phyloP scores from a whole-genome alignment of 495 filamentous ascomycete species.

The Lophiostoma macrostomum region DNA sequence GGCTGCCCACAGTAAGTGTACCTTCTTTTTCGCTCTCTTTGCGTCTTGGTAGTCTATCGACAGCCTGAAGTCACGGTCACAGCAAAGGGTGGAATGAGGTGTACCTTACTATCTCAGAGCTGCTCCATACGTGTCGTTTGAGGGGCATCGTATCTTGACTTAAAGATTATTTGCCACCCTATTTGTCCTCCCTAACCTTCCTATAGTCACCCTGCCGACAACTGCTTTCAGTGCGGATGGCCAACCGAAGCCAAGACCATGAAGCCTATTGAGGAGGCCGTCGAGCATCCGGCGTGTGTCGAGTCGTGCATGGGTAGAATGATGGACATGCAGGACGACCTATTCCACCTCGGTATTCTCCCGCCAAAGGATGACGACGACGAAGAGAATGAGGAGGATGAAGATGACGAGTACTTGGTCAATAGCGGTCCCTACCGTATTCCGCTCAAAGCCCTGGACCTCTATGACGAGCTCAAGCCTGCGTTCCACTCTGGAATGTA shows the following conservation, averaged over 20 bases:
- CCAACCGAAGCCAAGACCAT: not conserved
- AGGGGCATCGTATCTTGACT: too few species aligned
- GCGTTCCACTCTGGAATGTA: slow-evolving; percentile 5
- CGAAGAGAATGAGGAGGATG: not conserved
- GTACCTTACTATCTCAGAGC: too few species aligned
- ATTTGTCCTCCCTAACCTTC: too few species aligned
- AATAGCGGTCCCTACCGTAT: not conserved
- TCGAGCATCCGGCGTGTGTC: not conserved
- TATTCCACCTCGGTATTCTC: not conserved
- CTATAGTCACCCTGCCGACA: not conserved
- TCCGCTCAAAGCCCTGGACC: not conserved
- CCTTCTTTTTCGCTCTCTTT: too few species aligned
- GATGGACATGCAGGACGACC: slow-evolving; percentile 9
- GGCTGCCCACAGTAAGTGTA: slow-evolving; percentile 9
- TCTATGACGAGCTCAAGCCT: not conserved
- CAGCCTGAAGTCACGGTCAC: too few species aligned
- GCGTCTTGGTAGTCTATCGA: too few species aligned
- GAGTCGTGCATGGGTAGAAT: slow-evolving; percentile 1
- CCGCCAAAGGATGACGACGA: slow-evolving; percentile 7
- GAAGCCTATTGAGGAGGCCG: slow-evolving; percentile 6
- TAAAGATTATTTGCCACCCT: too few species aligned
- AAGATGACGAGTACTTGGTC: not conserved
- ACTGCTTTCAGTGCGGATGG: slow-evolving; percentile 7
- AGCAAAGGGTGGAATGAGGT: too few species aligned
- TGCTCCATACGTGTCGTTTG: too few species aligned